These are phyloP conservation scores for Eucommia ulmoides DNA, from an alignment of 257 asterid species.

Conservation along the genomic window DNA sequence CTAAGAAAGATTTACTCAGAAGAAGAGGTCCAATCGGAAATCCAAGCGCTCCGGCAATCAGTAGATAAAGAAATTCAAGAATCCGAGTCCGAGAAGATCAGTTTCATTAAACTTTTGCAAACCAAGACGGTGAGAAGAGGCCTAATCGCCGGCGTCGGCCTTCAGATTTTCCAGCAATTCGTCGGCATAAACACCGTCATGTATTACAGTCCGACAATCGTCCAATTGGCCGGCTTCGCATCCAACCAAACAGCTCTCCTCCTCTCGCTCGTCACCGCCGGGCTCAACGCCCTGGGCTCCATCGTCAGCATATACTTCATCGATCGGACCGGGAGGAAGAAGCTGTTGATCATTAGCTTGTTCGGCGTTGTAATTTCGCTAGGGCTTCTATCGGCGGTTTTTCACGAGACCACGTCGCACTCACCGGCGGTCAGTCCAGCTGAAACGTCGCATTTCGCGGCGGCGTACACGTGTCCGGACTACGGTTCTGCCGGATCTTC, in stretches of 20 bases:
- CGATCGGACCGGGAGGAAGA: slow-evolving; percentile 34
- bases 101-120: slow-evolving; percentile 13
- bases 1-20: slow-evolving; percentile 25
- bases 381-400: slow-evolving; percentile 25
- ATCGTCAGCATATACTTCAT: slow-evolving; percentile 32
- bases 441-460: slow-evolving; percentile 20
- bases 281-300: slow-evolving; percentile 29
- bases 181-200: slow-evolving; percentile 34
- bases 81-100: slow-evolving; percentile 15
- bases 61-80: slow-evolving; percentile 20
- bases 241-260: slow-evolving; percentile 25
- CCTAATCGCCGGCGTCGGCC: slow-evolving; percentile 34
- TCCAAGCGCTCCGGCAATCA: slow-evolving; percentile 24
- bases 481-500: slow-evolving; percentile 12
- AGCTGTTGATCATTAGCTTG: slow-evolving; percentile 22
- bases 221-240: slow-evolving; percentile 31
- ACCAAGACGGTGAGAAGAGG: slow-evolving; percentile 23
- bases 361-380: slow-evolving; percentile 26
- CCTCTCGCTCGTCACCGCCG: slow-evolving; percentile 28
- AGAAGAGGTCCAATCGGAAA: slow-evolving; percentile 18
- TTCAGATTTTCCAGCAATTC: slow-evolving; percentile 30
- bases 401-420: slow-evolving; percentile 21
- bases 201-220: slow-evolving; percentile 30
- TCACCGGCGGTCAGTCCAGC: slow-evolving; percentile 18
- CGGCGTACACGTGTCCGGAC: slow-evolving; percentile 21